Percentiles rank a stretch among this genome's conserved stretches.
Evolutionary conservation across 2,329 filamentous ascomycete species (phyloP).

Genomic region (Podosphaera fusca): DNA sequence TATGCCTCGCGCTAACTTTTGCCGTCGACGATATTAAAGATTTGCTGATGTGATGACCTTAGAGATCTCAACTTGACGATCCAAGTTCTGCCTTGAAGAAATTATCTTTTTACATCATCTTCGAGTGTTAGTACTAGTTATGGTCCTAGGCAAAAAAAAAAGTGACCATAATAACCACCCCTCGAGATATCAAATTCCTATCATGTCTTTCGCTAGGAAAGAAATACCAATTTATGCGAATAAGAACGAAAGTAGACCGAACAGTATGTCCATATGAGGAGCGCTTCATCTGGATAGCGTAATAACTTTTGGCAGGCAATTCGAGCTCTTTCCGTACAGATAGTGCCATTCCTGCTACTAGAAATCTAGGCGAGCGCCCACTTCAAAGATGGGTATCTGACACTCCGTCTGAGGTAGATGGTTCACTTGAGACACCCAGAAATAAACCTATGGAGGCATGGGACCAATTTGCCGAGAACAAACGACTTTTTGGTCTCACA

Average conservation of each 20-base stretch:
- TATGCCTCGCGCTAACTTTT: background rate
- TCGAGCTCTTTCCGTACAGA: conserved; percentile 62
- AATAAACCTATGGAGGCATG: conserved; percentile 24
- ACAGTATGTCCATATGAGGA: conserved; percentile 23
- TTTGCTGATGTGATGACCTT: background rate
- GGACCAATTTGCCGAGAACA: conserved; percentile 90
- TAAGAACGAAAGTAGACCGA: conserved; percentile 27
- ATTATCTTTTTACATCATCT: background rate
- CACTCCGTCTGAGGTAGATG: conserved; percentile 35
- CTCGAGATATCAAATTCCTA: conserved; percentile 22
- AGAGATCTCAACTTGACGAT: background rate
- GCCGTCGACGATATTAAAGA: no score
- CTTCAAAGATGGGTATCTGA: conserved; percentile 67
- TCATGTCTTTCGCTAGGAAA: conserved; percentile 36
- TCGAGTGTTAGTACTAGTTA: conserved; percentile 21
- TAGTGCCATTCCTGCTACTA: conserved; percentile 59
- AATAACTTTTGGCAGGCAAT: conserved; percentile 27
- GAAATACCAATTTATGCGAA: conserved; percentile 30
- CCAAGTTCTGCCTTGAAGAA: background rate
- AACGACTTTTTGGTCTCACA: conserved; percentile 64
- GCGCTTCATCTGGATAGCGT: background rate
- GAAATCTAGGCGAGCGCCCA: conserved; percentile 44
- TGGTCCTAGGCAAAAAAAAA: conserved; percentile 29
- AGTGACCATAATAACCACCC: conserved; percentile 22
- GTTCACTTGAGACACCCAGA: conserved; percentile 37